Evolutionary conservation across 495 filamentous ascomycete genomes (phyloP).

Genomic region (Rostrohypoxylon terebratum): DNA sequence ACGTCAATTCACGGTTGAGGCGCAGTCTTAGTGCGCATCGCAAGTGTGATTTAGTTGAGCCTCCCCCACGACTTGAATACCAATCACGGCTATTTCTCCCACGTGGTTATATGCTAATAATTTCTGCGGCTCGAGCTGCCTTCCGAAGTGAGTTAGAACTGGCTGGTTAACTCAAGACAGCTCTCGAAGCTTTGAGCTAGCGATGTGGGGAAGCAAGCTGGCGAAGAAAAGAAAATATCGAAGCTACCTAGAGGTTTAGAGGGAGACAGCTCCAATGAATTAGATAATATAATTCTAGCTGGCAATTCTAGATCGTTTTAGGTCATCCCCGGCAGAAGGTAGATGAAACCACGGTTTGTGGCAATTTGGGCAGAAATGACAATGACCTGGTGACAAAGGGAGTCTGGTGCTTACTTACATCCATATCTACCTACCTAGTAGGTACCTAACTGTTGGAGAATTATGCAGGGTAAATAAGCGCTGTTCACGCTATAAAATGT

Average conservation of each 20-base stretch:
- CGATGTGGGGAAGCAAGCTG: conserved; percentile 21
- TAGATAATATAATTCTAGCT: neutral
- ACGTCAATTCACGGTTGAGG: conserved; percentile 30
- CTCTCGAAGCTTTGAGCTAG: conserved; percentile 14
- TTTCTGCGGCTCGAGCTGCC: conserved; percentile 33
- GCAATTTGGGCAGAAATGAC: neutral
- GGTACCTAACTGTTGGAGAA: conserved; percentile 1
- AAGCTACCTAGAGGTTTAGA: neutral
- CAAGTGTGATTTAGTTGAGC: conserved; percentile 26
- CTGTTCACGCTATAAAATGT: neutral
- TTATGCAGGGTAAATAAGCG: neutral
- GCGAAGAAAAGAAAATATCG: neutral
- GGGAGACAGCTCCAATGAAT: neutral
- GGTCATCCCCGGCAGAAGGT: neutral
- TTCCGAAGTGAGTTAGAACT: conserved; percentile 31
- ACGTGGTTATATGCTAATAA: conserved; percentile 34
- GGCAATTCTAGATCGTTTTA: neutral
- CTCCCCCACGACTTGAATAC: conserved; percentile 36
- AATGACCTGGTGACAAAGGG: neutral
- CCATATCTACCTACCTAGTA: neutral
- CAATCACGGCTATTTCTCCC: conserved; percentile 30
- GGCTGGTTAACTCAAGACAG: conserved; percentile 7
- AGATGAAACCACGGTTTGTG: neutral
- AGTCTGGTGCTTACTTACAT: neutral
- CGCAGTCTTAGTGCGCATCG: conserved; percentile 26